Evolutionary conservation across 495 filamentous ascomycete species (phyloP).

Genomic region (Bacidia gigantensis): DNA sequence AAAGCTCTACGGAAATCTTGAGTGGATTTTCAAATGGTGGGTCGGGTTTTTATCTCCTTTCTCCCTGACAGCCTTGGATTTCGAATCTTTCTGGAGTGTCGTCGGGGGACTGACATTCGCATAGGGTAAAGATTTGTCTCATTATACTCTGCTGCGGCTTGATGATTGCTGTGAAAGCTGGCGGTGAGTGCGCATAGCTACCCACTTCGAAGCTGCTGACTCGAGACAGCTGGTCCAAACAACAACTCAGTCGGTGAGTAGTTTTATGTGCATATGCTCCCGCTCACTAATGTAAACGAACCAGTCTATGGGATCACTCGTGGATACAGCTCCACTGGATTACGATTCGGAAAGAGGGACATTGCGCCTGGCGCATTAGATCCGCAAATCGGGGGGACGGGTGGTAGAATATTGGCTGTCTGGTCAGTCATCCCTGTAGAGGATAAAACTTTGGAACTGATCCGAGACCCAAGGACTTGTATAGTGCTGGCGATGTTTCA

Average conservation of each 20-base stretch:
- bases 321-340: slow-evolving; percentile 19
- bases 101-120: too few relatives aligned
- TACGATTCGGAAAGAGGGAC: background rate
- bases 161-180: slow-evolving; percentile 20
- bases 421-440: slow-evolving; percentile 15
- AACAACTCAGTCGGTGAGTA: too few relatives aligned
- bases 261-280: too few relatives aligned
- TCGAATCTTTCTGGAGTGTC: too few relatives aligned
- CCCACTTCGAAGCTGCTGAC: background rate
- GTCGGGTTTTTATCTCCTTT: too few relatives aligned
- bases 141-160: slow-evolving; percentile 15
- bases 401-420: slow-evolving; percentile 18
- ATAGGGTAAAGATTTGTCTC: slow-evolving; percentile 17
- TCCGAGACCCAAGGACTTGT: slow-evolving; percentile 21
- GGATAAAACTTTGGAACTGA: background rate
- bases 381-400: slow-evolving; percentile 13
- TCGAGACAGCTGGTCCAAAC: too few relatives aligned
- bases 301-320: slow-evolving; percentile 11
- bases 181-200: slow-evolving; percentile 10
- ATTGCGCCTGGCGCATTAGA: background rate
- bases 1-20: slow-evolving; percentile 22
- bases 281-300: too few relatives aligned
- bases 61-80: too few relatives aligned
- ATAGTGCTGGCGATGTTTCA: slow-evolving; percentile 29
- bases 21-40: slow-evolving; percentile 21